Percentiles rank a stretch among this genome's conserved stretches.
phyloP scores from a whole-genome alignment of 352 stramenopile genomes.

The Elongisporangium prolatum region DNA sequence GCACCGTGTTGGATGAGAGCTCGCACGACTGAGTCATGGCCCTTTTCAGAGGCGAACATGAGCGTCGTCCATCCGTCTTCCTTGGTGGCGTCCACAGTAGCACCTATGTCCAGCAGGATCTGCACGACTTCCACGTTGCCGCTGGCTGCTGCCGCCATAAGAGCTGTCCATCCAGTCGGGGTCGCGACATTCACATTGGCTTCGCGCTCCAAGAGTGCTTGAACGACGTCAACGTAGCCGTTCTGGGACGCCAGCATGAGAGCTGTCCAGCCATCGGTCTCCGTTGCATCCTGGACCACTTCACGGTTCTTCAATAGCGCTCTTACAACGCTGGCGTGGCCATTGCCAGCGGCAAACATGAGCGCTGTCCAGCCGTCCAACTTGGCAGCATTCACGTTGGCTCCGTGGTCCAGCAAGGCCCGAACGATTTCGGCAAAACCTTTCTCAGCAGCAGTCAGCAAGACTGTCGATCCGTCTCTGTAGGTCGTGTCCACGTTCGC shows the following conservation, averaged over 20 bases:
- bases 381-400: slow-evolving; percentile 16
- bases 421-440: slow-evolving; percentile 12
- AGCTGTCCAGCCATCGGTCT: slow-evolving; percentile 16
- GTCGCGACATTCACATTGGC: slow-evolving; percentile 5
- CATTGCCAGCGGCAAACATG: slow-evolving; percentile 11
- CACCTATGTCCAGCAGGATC: slow-evolving; percentile 9
- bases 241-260: slow-evolving; percentile 22
- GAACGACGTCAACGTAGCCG: slow-evolving; percentile 12
- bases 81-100: slow-evolving; percentile 46
- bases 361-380: slow-evolving; percentile 17
- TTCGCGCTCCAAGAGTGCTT: slow-evolving; percentile 11
- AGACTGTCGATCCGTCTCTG: slow-evolving; percentile 12
- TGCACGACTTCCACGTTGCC: slow-evolving; percentile 1
- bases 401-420: slow-evolving; percentile 13
- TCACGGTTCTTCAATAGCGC: slow-evolving; percentile 11
- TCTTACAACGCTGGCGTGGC: slow-evolving; percentile 10
- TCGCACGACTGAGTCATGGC: slow-evolving; percentile 32
- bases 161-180: slow-evolving; percentile 17
- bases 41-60: slow-evolving; percentile 49
- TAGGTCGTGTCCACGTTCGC: slow-evolving; percentile 11
- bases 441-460: slow-evolving; percentile 16
- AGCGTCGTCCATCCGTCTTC: slow-evolving; percentile 72
- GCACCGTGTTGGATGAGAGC: slow-evolving; percentile 14
- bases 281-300: slow-evolving; percentile 14
- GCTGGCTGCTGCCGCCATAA: slow-evolving; percentile 19